Base-by-base conservation (phyloP, 306 rosid genomes). In the Lotus japonicus region DNA sequence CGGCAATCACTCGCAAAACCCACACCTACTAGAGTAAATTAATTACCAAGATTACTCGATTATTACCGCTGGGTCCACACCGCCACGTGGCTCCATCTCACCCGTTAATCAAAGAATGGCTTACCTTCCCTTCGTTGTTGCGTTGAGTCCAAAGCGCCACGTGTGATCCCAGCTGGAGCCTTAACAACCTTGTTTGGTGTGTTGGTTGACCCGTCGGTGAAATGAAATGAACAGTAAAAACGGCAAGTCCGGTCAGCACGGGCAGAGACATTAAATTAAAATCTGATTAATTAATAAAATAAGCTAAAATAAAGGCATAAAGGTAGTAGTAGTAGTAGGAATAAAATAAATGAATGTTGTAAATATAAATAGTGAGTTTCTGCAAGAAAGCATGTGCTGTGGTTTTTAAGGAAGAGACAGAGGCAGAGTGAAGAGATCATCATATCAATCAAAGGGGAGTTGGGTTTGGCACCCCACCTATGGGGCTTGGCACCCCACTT, bases 141-240 rank as follows among this genome's bases (percentile, higher is more conserved):
- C 66, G 21, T 83, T 72, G 86, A 91, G 96, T 88, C 61, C 36
- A 64, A 10, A 31, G 11, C 75, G 85, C 48, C 80, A 73, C 83
- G 89, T 85, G 97, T 80, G 82, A 1, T 77, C 75, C 75, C 39
- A 77, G 80, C 61, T 91, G 92, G 88, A 50, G 41, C 11, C 0
- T 2, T 23, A 72, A 61, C 60, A 42, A 36, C 41, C 9, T 9
- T 9, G 4, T 43, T 61, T 39, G 42, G 67, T 19, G 86, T 73
- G 78, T 58, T 58, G 52, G 79, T 70, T 78, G 75, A 76, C 73
- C 49, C 14, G 16, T 17, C 13, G 17, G 56, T 49, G 44, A 57
- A 11, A 21, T 17, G 43, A 31, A 31, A 0, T 3, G 19, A 26
- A 11, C 21, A 0, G 67, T 43, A 48, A 10, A 43, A 73, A 33